Evolutionary conservation across 2,329 filamentous ascomycete species (phyloP).

Genomic region (Fusarium dimerum): DNA sequence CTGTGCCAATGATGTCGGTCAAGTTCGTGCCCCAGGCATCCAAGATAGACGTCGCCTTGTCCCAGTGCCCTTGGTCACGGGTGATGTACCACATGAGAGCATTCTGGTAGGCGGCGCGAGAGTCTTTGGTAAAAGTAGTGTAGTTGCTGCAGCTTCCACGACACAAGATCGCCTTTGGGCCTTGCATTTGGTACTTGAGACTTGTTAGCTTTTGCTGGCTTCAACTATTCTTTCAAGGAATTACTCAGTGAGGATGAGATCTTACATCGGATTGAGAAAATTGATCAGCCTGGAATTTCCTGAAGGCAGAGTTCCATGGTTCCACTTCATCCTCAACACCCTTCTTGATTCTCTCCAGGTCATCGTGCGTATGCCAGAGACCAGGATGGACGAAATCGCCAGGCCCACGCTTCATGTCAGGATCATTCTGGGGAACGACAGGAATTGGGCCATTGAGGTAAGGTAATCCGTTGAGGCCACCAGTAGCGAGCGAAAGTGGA

Average conservation of each 20-base stretch:
- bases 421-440: no score
- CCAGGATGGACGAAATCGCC: constrained; percentile 33
- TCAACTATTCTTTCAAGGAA: no score
- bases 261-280: neutral
- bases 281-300: neutral
- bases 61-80: constrained; percentile 36
- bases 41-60: constrained; percentile 36
- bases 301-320: constrained; percentile 7
- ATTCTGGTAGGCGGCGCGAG: constrained; percentile 42
- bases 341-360: constrained; percentile 31
- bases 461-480: neutral
- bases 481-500: neutral
- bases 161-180: constrained; percentile 32
- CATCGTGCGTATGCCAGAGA: constrained; percentile 36
- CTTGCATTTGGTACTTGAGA: constrained; percentile 29
- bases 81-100: constrained; percentile 47
- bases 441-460: neutral
- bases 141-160: constrained; percentile 39
- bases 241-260: no score
- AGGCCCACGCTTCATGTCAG: neutral
- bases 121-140: constrained; percentile 37
- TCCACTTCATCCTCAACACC: constrained; percentile 20
- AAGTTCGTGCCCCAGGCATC: constrained; percentile 38
- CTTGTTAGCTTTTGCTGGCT: no score
- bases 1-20: constrained; percentile 35